phyloP scores from a whole-genome alignment of 2,329 filamentous ascomycete species.

The Fusarium longipes region DNA sequence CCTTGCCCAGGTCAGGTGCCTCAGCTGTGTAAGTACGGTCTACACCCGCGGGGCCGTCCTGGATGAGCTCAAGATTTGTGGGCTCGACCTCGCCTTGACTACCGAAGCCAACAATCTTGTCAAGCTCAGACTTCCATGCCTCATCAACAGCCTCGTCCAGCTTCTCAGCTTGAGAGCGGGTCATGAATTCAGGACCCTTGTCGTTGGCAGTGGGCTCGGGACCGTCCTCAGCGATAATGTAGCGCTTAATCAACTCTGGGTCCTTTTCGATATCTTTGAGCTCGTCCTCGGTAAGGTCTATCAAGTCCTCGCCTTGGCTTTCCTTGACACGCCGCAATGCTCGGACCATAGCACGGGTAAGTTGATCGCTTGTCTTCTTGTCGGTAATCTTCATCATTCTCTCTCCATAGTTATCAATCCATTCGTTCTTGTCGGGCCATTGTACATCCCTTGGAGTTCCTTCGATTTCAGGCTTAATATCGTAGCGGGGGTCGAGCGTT shows the following conservation, averaged over 20 bases:
- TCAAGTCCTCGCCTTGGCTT: slow-evolving; percentile 56
- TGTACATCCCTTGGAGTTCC: slow-evolving; percentile 63
- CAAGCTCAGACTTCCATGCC: slow-evolving; percentile 54
- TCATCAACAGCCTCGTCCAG: slow-evolving; percentile 53
- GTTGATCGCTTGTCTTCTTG: slow-evolving; percentile 57
- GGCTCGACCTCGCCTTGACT: slow-evolving; percentile 50
- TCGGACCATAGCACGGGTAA: slow-evolving; percentile 55
- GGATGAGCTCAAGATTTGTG: slow-evolving; percentile 52
- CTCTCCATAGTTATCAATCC: slow-evolving; percentile 64
- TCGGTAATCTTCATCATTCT: slow-evolving; percentile 58
- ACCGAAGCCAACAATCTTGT: slow-evolving; percentile 48
- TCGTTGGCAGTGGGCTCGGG: slow-evolving; percentile 44
- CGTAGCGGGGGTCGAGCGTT: slow-evolving; percentile 79
- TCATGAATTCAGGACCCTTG: slow-evolving; percentile 46
- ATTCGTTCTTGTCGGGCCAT: slow-evolving; percentile 72
- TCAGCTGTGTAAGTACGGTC: slow-evolving; percentile 56
- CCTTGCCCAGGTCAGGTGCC: slow-evolving; percentile 63
- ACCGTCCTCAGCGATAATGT: slow-evolving; percentile 50
- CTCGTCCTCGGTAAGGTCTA: slow-evolving; percentile 64
- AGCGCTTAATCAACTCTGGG: slow-evolving; percentile 54
- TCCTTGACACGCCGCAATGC: slow-evolving; percentile 57
- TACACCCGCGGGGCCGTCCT: slow-evolving; percentile 52
- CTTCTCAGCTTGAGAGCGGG: slow-evolving; percentile 51
- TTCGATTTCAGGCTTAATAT: slow-evolving; percentile 69
- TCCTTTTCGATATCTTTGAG: slow-evolving; percentile 55